A percentile compares a stretch with the other conserved stretches of the same genome.
These are phyloP conservation scores for Gaeumannomyces tritici DNA, from an alignment of 2,329 filamentous ascomycete genomes.

Conservation along the genomic window DNA sequence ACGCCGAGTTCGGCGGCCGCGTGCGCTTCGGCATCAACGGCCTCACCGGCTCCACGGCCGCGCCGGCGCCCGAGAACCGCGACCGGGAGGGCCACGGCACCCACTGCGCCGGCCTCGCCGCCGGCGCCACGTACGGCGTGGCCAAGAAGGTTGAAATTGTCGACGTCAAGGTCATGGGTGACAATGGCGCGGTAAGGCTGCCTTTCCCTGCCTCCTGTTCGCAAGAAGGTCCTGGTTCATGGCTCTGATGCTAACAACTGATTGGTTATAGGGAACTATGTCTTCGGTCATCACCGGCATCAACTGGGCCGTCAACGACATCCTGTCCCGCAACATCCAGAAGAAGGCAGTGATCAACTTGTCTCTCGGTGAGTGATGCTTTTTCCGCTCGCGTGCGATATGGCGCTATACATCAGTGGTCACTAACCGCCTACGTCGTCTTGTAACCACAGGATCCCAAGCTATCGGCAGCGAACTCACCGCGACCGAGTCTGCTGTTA, in stretches of 20 bases:
- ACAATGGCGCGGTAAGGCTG: slow-evolving; percentile 23
- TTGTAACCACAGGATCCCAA: not conserved
- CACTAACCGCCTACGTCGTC: not conserved
- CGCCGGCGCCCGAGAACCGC: slow-evolving; percentile 22
- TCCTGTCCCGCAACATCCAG: slow-evolving; percentile 23
- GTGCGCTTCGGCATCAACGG: slow-evolving; percentile 44
- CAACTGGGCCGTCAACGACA: slow-evolving; percentile 41
- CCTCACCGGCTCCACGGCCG: slow-evolving; percentile 15
- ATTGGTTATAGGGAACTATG: slow-evolving; percentile 9
- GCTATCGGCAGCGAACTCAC: slow-evolving; percentile 13
- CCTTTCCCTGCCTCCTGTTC: not conserved
- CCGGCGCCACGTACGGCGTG: slow-evolving; percentile 50
- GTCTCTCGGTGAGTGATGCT: slow-evolving; percentile 31
- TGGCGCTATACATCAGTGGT: not conserved
- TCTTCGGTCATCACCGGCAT: slow-evolving; percentile 46
- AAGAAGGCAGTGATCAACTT: slow-evolving; percentile 53
- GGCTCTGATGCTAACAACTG: not conserved
- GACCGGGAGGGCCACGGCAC: slow-evolving; percentile 55
- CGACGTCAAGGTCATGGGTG: slow-evolving; percentile 51
- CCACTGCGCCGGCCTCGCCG: slow-evolving; percentile 56
- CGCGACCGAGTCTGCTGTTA: slow-evolving; percentile 27
- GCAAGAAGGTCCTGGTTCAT: too few relatives aligned
- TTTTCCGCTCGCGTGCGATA: not conserved
- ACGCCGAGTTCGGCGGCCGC: slow-evolving; percentile 47
- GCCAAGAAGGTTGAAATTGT: slow-evolving; percentile 46